Conservation (phyloP, 768 basidiomycete genomes). For the Cyclocybe cylindracea region DNA sequence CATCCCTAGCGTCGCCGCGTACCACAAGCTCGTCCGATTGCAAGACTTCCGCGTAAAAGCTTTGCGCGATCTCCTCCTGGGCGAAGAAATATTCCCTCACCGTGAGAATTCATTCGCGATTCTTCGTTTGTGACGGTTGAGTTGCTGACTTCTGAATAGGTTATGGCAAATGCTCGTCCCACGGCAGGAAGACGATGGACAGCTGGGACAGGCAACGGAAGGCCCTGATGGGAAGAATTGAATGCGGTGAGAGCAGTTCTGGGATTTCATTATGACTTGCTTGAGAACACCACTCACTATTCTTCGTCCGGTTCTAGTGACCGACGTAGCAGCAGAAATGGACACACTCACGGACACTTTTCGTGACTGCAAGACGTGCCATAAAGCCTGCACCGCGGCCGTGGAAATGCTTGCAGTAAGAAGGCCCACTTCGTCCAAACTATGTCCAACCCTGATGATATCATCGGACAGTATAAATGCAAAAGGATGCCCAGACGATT, state of each 20-base stretch:
- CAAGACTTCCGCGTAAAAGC: slow-evolving; percentile 58
- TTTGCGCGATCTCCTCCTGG: slow-evolving; percentile 51
- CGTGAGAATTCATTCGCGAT: slow-evolving; percentile 33
- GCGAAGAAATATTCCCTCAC: slow-evolving; percentile 71
- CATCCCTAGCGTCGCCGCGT: slow-evolving; percentile 60
- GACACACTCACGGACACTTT: slow-evolving; percentile 46
- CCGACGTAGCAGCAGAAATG: slow-evolving; percentile 73
- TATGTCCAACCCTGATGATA: slow-evolving; percentile 5
- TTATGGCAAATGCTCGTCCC: slow-evolving; percentile 62
- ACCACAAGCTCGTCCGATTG: slow-evolving; percentile 62
- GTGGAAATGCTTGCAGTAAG: slow-evolving; percentile 69
- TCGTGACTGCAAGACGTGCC: slow-evolving; percentile 50
- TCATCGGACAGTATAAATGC: slow-evolving; percentile 59
- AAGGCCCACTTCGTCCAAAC: background rate
- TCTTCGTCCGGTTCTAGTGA: slow-evolving; percentile 37
- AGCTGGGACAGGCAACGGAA: slow-evolving; percentile 56
- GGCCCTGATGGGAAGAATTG: slow-evolving; percentile 45
- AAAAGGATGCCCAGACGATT: slow-evolving; percentile 52
- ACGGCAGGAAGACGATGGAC: slow-evolving; percentile 42
- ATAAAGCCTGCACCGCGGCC: slow-evolving; percentile 63
- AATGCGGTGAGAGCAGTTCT: slow-evolving; percentile 45
- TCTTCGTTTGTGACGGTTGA: slow-evolving; percentile 5
- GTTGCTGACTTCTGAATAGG: slow-evolving; percentile 26
- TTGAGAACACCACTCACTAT: slow-evolving; percentile 7
- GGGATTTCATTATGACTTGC: background rate